These are phyloP conservation scores for Hymenoscyphus salicellus DNA, from an alignment of 2,329 filamentous ascomycete species.

Conservation along the genomic window DNA sequence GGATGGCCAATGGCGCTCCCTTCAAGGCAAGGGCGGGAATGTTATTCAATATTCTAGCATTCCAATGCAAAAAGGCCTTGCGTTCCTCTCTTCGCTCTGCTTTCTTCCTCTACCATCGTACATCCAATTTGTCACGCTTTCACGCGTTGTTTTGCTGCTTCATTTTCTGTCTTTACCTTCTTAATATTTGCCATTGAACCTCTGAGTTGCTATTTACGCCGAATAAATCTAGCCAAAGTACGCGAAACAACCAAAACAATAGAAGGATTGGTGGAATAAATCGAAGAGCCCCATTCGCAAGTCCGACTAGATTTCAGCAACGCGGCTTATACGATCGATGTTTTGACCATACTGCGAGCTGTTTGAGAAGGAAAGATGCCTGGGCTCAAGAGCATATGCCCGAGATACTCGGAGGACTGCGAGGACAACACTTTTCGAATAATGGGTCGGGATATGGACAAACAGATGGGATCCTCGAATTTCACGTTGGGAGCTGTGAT, in stretches of 20 bases:
- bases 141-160: not conserved
- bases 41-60: constrained; percentile 7
- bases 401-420: not conserved
- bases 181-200: not conserved
- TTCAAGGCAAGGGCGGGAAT: constrained; percentile 8
- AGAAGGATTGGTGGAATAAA: not conserved
- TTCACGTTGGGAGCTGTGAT: constrained; percentile 19
- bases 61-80: constrained; percentile 4
- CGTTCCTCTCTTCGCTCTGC: not conserved
- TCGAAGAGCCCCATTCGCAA: not conserved
- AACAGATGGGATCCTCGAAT: not conserved
- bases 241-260: not conserved
- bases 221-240: not conserved
- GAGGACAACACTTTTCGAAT: not conserved
- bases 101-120: not conserved
- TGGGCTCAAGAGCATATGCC: not conserved
- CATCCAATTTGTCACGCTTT: not conserved
- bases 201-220: not conserved
- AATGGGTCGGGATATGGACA: not conserved
- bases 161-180: not conserved
- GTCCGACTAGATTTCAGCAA: not conserved
- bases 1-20: not conserved
- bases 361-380: not conserved
- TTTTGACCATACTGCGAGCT: not conserved
- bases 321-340: not conserved